Percentiles rank a stretch among this genome's conserved stretches.
Conservation (phyloP, 2,329 filamentous ascomycete species). For the Lecanicillium sp. region DNA sequence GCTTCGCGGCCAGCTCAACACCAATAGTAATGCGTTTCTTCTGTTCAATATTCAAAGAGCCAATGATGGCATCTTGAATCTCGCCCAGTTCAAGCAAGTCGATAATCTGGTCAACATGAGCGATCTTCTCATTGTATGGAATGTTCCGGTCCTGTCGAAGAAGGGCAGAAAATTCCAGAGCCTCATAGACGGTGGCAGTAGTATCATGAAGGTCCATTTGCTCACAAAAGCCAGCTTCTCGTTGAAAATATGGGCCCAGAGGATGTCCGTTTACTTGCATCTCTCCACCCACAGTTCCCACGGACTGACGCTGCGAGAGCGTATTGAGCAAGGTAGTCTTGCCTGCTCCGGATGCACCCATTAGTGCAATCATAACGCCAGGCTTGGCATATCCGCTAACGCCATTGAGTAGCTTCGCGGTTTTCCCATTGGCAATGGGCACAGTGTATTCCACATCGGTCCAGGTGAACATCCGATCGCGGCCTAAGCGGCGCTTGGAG, state of each 20-base stretch:
- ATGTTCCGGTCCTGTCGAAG: slow-evolving; percentile 33
- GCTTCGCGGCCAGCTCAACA: slow-evolving; percentile 28
- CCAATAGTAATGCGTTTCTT: slow-evolving; percentile 38
- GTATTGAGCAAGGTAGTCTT: slow-evolving; percentile 63
- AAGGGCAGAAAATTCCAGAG: slow-evolving; percentile 27
- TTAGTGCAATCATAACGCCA: neutral
- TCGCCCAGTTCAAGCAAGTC: slow-evolving; percentile 44
- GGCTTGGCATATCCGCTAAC: neutral
- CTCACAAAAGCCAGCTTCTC: slow-evolving; percentile 58
- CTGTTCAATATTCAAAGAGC: slow-evolving; percentile 33
- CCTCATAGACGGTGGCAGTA: slow-evolving; percentile 33
- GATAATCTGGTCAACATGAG: slow-evolving; percentile 41
- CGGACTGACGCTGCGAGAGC: no score
- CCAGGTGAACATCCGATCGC: no score
- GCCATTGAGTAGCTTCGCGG: no score
- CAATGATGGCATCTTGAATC: slow-evolving; percentile 42
- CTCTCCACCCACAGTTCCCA: no score
- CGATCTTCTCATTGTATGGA: slow-evolving; percentile 35
- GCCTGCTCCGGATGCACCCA: slow-evolving; percentile 27
- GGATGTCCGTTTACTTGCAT: no score
- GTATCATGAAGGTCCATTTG: slow-evolving; percentile 44
- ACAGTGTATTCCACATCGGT: no score
- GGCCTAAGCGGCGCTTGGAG: no score
- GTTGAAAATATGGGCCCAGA: no score
- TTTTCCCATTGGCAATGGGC: no score